Conservation (phyloP, 768 basidiomycete genomes). For the Scleroderma bovista region DNA sequence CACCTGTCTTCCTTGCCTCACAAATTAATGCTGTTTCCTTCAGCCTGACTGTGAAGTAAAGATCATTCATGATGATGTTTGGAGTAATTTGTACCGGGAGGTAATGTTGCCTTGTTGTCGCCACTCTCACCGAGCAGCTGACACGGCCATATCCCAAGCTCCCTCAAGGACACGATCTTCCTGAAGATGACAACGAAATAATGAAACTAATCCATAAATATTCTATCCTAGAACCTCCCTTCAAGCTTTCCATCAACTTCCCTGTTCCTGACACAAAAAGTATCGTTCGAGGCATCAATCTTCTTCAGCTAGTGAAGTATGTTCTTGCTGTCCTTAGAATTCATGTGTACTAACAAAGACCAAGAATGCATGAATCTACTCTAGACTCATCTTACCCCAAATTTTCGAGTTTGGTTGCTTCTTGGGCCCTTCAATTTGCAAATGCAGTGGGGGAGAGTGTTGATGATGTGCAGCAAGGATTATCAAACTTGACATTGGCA, state of each 20-base stretch:
- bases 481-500: background rate
- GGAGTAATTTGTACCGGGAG: too few species aligned
- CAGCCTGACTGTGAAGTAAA: too few species aligned
- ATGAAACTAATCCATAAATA: too few species aligned
- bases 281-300: background rate
- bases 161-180: too few species aligned
- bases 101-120: too few species aligned
- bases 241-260: background rate
- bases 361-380: background rate
- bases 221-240: background rate
- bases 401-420: background rate
- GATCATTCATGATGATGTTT: too few species aligned
- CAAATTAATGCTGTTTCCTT: too few species aligned
- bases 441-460: background rate
- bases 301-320: background rate
- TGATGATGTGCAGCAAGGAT: background rate
- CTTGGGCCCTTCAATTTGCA: background rate
- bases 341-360: background rate
- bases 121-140: too few species aligned
- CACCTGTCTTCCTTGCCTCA: too few species aligned
- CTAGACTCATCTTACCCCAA: background rate
- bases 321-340: background rate
- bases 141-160: too few species aligned
- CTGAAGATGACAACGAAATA: too few species aligned
- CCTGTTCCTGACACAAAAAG: background rate